Evolutionary conservation across 1,284 basidiomycete species (phyloP), one percentile per base, ranked within the genome.

Genomic region (Rugosomyces carneus): DNA sequence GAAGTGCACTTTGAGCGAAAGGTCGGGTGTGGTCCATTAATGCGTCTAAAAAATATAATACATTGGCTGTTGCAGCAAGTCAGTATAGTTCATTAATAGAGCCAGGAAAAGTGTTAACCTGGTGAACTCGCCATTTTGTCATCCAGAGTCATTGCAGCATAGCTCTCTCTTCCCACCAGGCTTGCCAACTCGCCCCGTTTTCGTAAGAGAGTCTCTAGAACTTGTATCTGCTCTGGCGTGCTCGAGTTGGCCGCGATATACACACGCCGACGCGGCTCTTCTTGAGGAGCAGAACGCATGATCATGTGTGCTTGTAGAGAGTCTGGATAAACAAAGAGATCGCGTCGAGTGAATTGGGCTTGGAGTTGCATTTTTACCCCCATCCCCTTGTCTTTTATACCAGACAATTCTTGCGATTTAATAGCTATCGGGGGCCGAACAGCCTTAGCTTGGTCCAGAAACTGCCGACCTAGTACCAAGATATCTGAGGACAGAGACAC

Each of bases 41-140:
- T 8, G 89, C 81, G 45, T 83, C 75, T 46, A 97, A 71, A 65
- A 97, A 97, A 27, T 82, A 80, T 49, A 71, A 72, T 19, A 96
- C 93, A 61, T 95, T 92, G 53, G 84, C 89, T 87, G 55, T n/a
- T 31, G n/a, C n/a, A n/a, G n/a, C n/a, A n/a, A 34, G 18, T 16
- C 21, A 27, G 40, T 46, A 38, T 42, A 52, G 18, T 3, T 13
- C 10, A 8, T 29, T 11, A 47, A 45, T 20, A 47, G 58, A 27
- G 52, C 32, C 42, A 40, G 24, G 24, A 19, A 8, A 43, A 26
- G 41, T 42, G 60, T 76, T 52, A 50, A 83, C 87, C 83, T 40
- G 92, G 92, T 34, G 79, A 87, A 65, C 87, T 90, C 3, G 92
- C 93, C 93, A 97, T 97, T 69, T 95, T 97, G 65, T 96, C 93